These are phyloP conservation scores for Globisporangium paroecandrum DNA, from an alignment of 352 stramenopile genomes.

Conservation along the genomic window DNA sequence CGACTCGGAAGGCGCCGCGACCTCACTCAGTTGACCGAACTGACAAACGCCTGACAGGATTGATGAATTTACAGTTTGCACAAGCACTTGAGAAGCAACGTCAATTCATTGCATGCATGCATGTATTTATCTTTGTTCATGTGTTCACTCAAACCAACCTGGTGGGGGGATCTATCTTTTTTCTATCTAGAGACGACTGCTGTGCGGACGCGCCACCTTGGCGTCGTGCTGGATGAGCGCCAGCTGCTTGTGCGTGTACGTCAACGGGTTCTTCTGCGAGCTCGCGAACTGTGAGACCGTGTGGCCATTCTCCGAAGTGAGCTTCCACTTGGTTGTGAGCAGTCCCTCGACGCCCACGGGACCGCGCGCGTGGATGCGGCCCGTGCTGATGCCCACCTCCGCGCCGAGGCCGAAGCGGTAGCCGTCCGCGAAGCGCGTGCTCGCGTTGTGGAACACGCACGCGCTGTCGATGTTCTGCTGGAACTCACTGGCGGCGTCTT, in stretches of 20 bases:
- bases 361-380: conserved; percentile 95
- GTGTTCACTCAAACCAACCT: background rate
- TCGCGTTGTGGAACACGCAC: conserved; percentile 98
- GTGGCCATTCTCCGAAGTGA: conserved; percentile 84
- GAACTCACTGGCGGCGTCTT: conserved; percentile 64
- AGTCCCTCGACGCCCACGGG: conserved; percentile 96
- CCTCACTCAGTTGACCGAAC: too few species aligned
- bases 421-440: conserved; percentile 94
- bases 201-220: conserved; percentile 53
- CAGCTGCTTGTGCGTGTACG: conserved; percentile 80
- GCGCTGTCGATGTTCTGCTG: conserved; percentile 92
- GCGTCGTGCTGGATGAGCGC: conserved; percentile 65
- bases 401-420: conserved; percentile 97
- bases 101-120: too few species aligned
- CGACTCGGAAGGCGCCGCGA: too few species aligned
- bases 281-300: conserved; percentile 69
- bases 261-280: conserved; percentile 35
- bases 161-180: background rate
- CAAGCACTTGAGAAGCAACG: background rate
- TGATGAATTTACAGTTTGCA: too few species aligned
- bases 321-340: conserved; percentile 97
- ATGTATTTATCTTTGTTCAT: too few species aligned
- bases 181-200: conserved; percentile 53
- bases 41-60: too few species aligned
- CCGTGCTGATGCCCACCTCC: conserved; percentile 97